Base-by-base conservation (phyloP, 1,284 basidiomycete genomes). In the Malassezia restricta region DNA sequence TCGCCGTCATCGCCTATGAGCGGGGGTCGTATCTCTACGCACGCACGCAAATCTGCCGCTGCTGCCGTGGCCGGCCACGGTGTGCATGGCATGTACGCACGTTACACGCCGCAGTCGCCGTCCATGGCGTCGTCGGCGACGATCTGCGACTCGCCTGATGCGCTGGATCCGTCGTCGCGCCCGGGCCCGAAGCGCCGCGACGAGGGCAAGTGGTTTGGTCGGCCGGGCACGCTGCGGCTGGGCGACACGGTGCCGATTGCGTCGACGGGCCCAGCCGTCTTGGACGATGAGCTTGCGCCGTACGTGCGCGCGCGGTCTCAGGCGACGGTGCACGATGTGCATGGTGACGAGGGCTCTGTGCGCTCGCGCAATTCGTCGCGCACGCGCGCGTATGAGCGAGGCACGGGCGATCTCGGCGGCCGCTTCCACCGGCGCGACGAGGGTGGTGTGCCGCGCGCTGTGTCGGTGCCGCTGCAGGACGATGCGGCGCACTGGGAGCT, bases 401-500 rank as follows among this genome's bases (percentile, higher is more conserved):
- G 11, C 33, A 15, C 11, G 3, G 39, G 11, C 9, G 33, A 12
- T 11, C 11, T 15, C n/a, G 27, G 38, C 38, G 38, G 8, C 15
- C 35, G 46, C 15, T 17, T 17, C 46, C 46, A 40, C 24, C 46
- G 46, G 31, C 46, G 46, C 29, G 46, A 47, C 15, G 44, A 37
- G 9, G 32, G 32, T 11, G 33, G 33, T 12, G 11, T 15, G 11
- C 8, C 12, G 27, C 12, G 24, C 6, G 24, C 15, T 17, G 24
- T 20, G 4, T 17, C 20, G 20, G 9, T 32, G 5, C 32, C 44
- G 6, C 6, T 20, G 14, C 44, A 54, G 27, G 47, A 54, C 5
- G 32, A 37, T 5, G 30, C 28, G 15, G 11, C 20, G 28, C 52
- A 41, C 47, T 63, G 65, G 54, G 73, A 73, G 56, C 24, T 62